A percentile compares a stretch with the other conserved stretches of the same genome.
Conservation (phyloP, 1,284 basidiomycete species). For the Ustilago shanxiensis region DNA sequence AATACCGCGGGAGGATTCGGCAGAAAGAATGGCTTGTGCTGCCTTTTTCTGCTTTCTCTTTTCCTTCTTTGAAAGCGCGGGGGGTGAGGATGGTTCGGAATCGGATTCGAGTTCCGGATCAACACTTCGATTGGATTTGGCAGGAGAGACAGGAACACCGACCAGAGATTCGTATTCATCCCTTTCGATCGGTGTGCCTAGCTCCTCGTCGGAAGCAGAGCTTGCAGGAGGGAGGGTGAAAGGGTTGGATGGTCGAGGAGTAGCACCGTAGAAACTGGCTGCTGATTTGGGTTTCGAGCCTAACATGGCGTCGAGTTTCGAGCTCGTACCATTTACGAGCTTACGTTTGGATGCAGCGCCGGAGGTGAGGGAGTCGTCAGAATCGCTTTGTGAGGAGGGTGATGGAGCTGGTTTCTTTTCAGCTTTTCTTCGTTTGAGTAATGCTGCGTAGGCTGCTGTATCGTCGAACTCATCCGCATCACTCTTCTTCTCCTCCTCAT, state of each 20-base stretch:
- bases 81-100: slow-evolving; percentile 18
- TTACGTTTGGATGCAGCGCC: neutral
- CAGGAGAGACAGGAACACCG: slow-evolving; percentile 1
- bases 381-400: slow-evolving; percentile 7
- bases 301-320: slow-evolving; percentile 32
- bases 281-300: slow-evolving; percentile 41
- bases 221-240: slow-evolving; percentile 19
- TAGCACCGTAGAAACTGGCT: slow-evolving; percentile 43
- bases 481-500: slow-evolving; percentile 4
- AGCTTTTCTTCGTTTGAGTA: slow-evolving; percentile 27
- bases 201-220: slow-evolving; percentile 26
- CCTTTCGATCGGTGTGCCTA: slow-evolving; percentile 37
- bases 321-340: slow-evolving; percentile 10
- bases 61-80: slow-evolving; percentile 36
- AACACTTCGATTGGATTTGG: neutral
- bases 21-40: slow-evolving; percentile 12
- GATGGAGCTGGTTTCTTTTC: slow-evolving; percentile 7
- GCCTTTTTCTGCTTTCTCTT: slow-evolving; percentile 45
- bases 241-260: slow-evolving; percentile 10
- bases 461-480: slow-evolving; percentile 16
- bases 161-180: slow-evolving; percentile 50
- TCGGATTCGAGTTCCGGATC: slow-evolving; percentile 2
- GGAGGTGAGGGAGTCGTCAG: neutral
- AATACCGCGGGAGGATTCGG: slow-evolving; percentile 19
- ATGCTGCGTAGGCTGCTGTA: slow-evolving; percentile 21